Evolutionary conservation across 495 filamentous ascomycete genomes (phyloP), one percentile per base, ranked within the genome.

Genomic region (Thermothielavioides terrestris): DNA sequence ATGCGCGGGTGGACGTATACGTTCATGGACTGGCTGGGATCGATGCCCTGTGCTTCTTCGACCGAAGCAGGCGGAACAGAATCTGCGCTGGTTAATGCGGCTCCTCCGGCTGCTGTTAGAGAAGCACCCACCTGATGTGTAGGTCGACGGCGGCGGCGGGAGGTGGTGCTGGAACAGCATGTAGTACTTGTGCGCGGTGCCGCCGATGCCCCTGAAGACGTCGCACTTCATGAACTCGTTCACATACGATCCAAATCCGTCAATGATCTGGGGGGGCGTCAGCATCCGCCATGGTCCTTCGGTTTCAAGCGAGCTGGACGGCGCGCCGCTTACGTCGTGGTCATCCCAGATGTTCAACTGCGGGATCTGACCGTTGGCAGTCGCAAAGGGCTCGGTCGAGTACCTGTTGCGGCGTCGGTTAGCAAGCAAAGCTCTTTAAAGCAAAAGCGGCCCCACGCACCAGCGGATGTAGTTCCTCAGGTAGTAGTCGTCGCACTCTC

Each of bases 341-440:
- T 94, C 88, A 64, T 94, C 90, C 89, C 91, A 97, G 35, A 95
- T 83, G 63, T 95, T 95, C 60, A 97, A 65, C 67, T 94, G 88
- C 1, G 91, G 81, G 58, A 97, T 97, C 59, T 85, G 82, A 11
- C 79, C 84, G 57, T 95, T 97, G 30, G 85, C 87, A 12, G 74
- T 67, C 5, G 86, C 82, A 68, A 95, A 97, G 0, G 89, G 86
- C 57, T 90, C 82, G 14, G 77, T 84, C 30, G 76, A 74, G 61
- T 92, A 97, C 60, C 60, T 63, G 31, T 4, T 4, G 1, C 12
- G 11, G 4, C 21, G 2, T 21, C 15, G 1, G 26, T 20, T 3
- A 41, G 22, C 22, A 48, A 20, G 12, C n/a, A n/a, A n/a, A 26
- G 23, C 14, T 2, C 6, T 45, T 4, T n/a, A 10, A 9, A 45